Base-by-base conservation (phyloP, 2,329 filamentous ascomycete genomes). In the Blumeriella jaapii region DNA sequence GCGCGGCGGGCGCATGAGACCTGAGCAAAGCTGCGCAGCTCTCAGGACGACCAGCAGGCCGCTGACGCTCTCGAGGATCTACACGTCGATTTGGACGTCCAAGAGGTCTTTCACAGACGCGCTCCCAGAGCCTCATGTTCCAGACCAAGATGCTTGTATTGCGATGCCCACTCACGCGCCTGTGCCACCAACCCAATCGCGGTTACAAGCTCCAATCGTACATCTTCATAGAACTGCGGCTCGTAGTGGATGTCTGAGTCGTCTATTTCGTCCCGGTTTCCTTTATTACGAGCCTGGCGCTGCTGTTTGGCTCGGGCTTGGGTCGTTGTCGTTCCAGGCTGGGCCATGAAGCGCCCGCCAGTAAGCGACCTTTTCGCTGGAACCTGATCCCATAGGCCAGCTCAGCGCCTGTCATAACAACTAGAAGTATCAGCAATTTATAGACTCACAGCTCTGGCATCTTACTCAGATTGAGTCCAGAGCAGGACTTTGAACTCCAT, bases 371-470 rank as follows among this genome's bases (percentile, higher is more conserved):
- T 33, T 28, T n/a, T 29, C 31, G 14, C 14, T 29, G 29, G 41
- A 39, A 18, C 34, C 24, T 10, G 20, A 23, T 48, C 46, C 38
- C 17, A 55, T 55, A 55, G 52, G 53, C 38, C 45, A 43, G 19
- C 31, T 28, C 49, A 55, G 53, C 53, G 53, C 32, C 35, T 51
- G 45, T 41, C 44, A 51, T 40, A 15, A 54, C 52, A 44, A 24
- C 34, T 40, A 29, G 31, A 31, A 49, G 53, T 54, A 48, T 54
- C 53, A 53, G 46, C 37, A 49, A 52, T 49, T 50, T 47, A 49
- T 54, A 54, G 50, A 54, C 42, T 50, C 46, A 46, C 36, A 28
- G 23, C 10, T 34, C 34, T 40, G 23, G 40, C 42, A 41, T 29
- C 27, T 42, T 13, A 24, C 18, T 27, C 10, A 36, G n/a, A 38